phyloP scores from a whole-genome alignment of 768 basidiomycete genomes.

The Tylopilus sp. region DNA sequence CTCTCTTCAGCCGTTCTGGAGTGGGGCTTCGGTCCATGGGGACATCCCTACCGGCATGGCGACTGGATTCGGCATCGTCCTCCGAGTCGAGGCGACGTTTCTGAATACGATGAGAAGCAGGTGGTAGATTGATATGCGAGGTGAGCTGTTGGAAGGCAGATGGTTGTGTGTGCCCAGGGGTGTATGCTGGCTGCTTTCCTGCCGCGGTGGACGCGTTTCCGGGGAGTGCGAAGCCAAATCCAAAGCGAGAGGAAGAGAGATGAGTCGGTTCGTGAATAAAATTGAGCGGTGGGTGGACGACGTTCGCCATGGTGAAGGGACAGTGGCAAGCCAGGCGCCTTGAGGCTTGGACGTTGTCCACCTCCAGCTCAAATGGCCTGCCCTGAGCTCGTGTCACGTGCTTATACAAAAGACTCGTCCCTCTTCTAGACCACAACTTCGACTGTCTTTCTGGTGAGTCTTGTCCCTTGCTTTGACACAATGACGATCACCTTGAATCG shows the following conservation, averaged over 20 bases:
- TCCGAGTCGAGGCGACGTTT: constrained; percentile 70
- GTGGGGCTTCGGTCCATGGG: constrained; percentile 86
- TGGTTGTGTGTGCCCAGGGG: constrained; percentile 39
- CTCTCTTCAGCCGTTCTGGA: constrained; percentile 71
- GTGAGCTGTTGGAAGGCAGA: constrained; percentile 54
- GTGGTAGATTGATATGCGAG: constrained; percentile 46
- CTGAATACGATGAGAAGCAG: constrained; percentile 40
- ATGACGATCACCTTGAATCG: constrained; percentile 80
- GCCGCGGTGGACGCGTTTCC: constrained; percentile 40
- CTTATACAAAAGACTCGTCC: constrained; percentile 4
- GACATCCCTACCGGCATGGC: constrained; percentile 46
- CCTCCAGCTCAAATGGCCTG: constrained; percentile 21
- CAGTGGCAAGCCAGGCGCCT: constrained; percentile 16
- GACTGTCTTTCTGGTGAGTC: constrained; percentile 30
- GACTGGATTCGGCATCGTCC: constrained; percentile 52
- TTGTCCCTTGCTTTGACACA: constrained; percentile 17
- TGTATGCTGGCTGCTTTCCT: constrained; percentile 45
- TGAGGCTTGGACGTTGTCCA: not conserved
- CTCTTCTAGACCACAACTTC: not conserved
- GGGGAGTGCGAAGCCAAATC: constrained; percentile 68
- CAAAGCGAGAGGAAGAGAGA: constrained; percentile 62
- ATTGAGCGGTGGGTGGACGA: constrained; percentile 61
- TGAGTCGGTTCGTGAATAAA: constrained; percentile 58
- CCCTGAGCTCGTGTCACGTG: constrained; percentile 38
- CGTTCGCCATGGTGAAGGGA: constrained; percentile 62